A percentile compares a stretch with the other conserved stretches of the same genome.
phyloP scores from a whole-genome alignment of 1,284 basidiomycete species.

The Vanrija sp. region DNA sequence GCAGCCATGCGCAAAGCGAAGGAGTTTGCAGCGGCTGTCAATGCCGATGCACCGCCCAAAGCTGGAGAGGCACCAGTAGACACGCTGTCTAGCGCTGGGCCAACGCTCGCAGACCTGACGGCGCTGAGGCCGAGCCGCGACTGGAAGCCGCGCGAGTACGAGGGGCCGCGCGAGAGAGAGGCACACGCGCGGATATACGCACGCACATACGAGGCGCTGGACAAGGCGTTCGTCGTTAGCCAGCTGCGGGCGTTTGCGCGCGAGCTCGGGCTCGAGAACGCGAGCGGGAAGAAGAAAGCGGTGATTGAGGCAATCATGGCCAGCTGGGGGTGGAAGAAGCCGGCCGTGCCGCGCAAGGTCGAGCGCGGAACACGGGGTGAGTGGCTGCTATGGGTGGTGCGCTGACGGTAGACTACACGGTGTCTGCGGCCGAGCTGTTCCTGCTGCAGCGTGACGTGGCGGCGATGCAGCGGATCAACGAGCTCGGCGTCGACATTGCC shows the following conservation, averaged over 20 bases:
- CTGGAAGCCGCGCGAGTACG: too few species aligned
- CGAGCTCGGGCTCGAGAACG: background rate
- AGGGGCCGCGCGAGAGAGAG: too few species aligned
- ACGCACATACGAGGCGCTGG: conserved; percentile 1
- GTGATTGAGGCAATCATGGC: conserved; percentile 10
- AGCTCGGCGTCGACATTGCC: background rate
- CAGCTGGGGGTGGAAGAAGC: conserved; percentile 16
- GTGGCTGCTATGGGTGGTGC: background rate
- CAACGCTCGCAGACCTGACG: too few species aligned
- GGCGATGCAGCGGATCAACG: background rate
- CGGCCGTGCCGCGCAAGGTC: background rate
- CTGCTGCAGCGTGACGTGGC: conserved; percentile 12
- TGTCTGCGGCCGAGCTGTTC: conserved; percentile 18
- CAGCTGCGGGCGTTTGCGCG: conserved; percentile 15
- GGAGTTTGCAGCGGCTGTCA: too few species aligned
- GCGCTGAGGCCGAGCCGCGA: too few species aligned
- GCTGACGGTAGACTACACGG: conserved; percentile 9
- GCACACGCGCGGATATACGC: too few species aligned
- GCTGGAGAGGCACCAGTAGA: too few species aligned
- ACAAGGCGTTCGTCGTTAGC: conserved; percentile 16
- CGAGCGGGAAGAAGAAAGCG: background rate
- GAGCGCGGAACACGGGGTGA: background rate
- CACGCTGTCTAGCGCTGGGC: too few species aligned
- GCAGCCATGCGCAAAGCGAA: too few species aligned
- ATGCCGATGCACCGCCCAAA: too few species aligned